A percentile compares a stretch with the other conserved stretches of the same genome.
These are phyloP conservation scores for Fusarium nodosum DNA, from an alignment of 2,329 filamentous ascomycete species.

Conservation along the genomic window DNA sequence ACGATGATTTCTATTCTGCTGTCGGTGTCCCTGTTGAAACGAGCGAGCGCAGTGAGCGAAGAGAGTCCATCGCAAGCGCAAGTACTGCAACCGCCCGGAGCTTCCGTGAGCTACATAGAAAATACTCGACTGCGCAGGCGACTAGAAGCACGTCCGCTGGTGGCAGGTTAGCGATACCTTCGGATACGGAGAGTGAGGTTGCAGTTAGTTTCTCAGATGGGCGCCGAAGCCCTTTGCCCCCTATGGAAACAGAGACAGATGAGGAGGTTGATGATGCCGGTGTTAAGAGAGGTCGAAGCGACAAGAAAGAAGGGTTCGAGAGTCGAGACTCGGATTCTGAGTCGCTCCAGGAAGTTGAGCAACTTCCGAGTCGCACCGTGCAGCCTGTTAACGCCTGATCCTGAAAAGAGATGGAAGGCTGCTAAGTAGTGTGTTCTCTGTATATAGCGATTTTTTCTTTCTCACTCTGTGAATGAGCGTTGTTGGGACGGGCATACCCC, in stretches of 20 bases:
- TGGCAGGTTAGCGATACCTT: constrained; percentile 62
- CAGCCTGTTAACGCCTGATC: constrained; percentile 54
- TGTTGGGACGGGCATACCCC: constrained; percentile 21
- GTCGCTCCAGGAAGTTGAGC: constrained; percentile 49
- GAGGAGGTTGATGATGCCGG: constrained; percentile 43
- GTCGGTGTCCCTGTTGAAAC: constrained; percentile 60
- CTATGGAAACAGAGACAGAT: constrained; percentile 61
- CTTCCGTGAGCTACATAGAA: constrained; percentile 72
- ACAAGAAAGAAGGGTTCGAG: constrained; percentile 50
- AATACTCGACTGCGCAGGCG: constrained; percentile 68
- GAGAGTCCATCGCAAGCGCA: constrained; percentile 73
- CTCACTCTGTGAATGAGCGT: constrained; percentile 19
- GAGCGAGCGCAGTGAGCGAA: constrained; percentile 68
- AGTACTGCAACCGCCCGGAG: constrained; percentile 77
- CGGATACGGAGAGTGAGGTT: constrained; percentile 71
- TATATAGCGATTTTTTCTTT: constrained; percentile 48
- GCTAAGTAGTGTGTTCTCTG: constrained; percentile 37
- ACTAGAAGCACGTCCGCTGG: constrained; percentile 58
- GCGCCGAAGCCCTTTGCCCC: constrained; percentile 67
- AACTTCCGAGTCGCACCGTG: constrained; percentile 50
- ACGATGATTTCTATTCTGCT: constrained; percentile 68
- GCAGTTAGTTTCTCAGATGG: constrained; percentile 73
- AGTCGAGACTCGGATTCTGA: constrained; percentile 51
- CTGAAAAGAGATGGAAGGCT: constrained; percentile 19
- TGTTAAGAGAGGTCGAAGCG: constrained; percentile 37